These are phyloP conservation scores for Tephrocybe rancida DNA, from an alignment of 768 basidiomycete species.

Conservation along the genomic window DNA sequence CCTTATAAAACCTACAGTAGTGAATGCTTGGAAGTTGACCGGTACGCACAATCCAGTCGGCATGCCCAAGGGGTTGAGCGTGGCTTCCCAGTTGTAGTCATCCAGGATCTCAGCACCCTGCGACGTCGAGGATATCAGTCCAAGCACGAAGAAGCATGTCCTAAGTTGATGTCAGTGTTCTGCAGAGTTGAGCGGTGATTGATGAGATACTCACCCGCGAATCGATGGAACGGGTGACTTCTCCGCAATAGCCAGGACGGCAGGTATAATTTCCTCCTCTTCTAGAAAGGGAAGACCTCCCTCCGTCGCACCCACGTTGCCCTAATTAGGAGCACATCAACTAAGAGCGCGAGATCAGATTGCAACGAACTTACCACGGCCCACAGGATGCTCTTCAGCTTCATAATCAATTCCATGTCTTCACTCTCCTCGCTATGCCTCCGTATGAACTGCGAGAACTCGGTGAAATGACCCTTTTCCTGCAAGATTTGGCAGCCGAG, in stretches of 20 bases:
- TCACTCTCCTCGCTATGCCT: slow-evolving; percentile 84
- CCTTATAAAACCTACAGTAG: slow-evolving; percentile 56
- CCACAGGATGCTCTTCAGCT: slow-evolving; percentile 95
- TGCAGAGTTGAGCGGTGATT: slow-evolving; percentile 1
- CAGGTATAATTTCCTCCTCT: slow-evolving; percentile 91
- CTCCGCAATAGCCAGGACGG: slow-evolving; percentile 89
- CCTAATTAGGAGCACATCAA: slow-evolving; percentile 47
- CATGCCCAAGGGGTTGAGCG: slow-evolving; percentile 79
- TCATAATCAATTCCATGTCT: slow-evolving; percentile 82
- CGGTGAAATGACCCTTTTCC: slow-evolving; percentile 88
- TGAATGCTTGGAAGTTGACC: slow-evolving; percentile 77
- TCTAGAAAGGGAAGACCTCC: slow-evolving; percentile 94
- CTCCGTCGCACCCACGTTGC: slow-evolving; percentile 89
- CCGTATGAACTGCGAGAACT: slow-evolving; percentile 90
- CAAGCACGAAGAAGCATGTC: slow-evolving; percentile 95
- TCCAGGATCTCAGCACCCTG: slow-evolving; percentile 93
- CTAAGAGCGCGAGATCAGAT: not conserved
- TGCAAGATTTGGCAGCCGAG: slow-evolving; percentile 90
- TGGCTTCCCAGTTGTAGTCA: slow-evolving; percentile 93
- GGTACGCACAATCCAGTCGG: slow-evolving; percentile 94
- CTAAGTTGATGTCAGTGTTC: slow-evolving; percentile 38
- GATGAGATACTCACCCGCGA: slow-evolving; percentile 67
- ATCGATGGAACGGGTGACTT: slow-evolving; percentile 88
- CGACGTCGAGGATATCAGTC: slow-evolving; percentile 87
- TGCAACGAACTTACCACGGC: slow-evolving; percentile 75